Percentiles rank a stretch among this genome's conserved stretches.
These are phyloP conservation scores for Scheffersomyces insectosa DNA, from an alignment of 1,139 yeast genomes.

Conservation along the genomic window DNA sequence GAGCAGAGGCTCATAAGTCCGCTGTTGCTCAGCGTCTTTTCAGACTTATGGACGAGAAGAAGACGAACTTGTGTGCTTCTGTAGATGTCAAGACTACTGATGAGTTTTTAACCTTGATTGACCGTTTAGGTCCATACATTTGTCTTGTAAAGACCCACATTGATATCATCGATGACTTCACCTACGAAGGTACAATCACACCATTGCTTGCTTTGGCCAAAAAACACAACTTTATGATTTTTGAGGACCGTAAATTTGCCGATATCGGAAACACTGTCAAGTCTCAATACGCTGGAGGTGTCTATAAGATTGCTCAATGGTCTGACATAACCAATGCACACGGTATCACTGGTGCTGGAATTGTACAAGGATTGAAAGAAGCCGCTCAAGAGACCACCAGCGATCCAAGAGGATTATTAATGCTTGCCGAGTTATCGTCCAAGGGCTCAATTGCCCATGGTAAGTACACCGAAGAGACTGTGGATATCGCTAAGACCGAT, in stretches of 20 bases:
- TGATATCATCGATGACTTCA: constrained; percentile 87
- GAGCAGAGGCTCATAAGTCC: constrained; percentile 73
- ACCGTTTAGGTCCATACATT: constrained; percentile 84
- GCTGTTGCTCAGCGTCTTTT: constrained; percentile 80
- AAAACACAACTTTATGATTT: constrained; percentile 82
- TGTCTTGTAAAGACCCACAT: constrained; percentile 94
- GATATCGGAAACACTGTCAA: constrained; percentile 99
- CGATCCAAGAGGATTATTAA: constrained; percentile 82
- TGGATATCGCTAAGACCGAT: constrained; percentile 86
- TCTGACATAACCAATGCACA: constrained; percentile 97
- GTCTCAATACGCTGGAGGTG: constrained; percentile 89
- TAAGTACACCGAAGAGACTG: constrained; percentile 81
- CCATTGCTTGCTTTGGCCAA: constrained; percentile 72
- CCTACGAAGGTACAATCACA: constrained; percentile 71
- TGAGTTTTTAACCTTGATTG: constrained; percentile 72
- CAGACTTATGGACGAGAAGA: constrained; percentile 71
- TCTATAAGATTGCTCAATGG: constrained; percentile 88
- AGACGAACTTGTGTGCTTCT: constrained; percentile 94
- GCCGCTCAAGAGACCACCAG: constrained; percentile 70
- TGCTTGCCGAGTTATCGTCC: constrained; percentile 94
- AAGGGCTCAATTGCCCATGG: constrained; percentile 93
- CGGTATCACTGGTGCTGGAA: constrained; percentile 94
- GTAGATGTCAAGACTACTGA: constrained; percentile 80
- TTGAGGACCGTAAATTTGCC: constrained; percentile 97
- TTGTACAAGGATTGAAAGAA: constrained; percentile 81